Percentiles rank a stretch among this genome's conserved stretches.
These are phyloP conservation scores for Porphyra umbilicalis DNA, from an alignment of 31 red algal species.

Conservation along the genomic window DNA sequence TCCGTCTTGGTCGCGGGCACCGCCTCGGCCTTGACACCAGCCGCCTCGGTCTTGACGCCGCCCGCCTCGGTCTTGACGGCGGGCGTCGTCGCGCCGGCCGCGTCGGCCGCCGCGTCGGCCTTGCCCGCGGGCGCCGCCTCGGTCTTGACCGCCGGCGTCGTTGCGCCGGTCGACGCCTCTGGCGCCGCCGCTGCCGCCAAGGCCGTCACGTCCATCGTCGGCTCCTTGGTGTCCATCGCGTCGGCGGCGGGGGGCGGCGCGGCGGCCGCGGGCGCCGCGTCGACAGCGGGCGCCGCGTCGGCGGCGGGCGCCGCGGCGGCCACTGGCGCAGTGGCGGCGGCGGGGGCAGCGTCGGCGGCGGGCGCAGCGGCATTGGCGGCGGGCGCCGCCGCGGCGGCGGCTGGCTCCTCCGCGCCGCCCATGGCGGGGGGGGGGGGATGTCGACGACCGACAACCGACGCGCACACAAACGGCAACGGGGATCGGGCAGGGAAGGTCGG, in stretches of 20 bases:
- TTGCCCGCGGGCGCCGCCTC: neutral
- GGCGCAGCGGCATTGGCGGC: neutral
- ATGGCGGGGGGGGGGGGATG: too few species aligned
- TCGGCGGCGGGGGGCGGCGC: neutral
- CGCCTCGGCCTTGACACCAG: neutral
- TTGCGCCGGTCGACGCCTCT: neutral
- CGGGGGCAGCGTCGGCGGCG: neutral
- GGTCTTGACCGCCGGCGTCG: neutral
- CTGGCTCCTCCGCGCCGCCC: neutral
- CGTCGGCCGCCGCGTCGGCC: neutral
- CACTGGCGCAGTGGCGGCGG: neutral
- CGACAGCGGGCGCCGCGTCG: neutral
- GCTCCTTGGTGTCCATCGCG: neutral
- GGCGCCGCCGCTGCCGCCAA: neutral
- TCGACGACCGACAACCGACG: too few species aligned
- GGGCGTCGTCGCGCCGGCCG: neutral
- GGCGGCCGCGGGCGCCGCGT: neutral
- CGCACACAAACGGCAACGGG: too few species aligned
- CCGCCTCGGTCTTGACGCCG: too few species aligned
- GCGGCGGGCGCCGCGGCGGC: neutral
- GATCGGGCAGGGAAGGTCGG: too few species aligned
- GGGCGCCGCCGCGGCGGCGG: neutral
- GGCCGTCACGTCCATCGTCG: neutral
- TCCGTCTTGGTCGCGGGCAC: neutral
- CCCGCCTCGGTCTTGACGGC: too few species aligned